Evolutionary conservation across 2,329 filamentous ascomycete genomes (phyloP).

Genomic region (Cladosporium colombiae): DNA sequence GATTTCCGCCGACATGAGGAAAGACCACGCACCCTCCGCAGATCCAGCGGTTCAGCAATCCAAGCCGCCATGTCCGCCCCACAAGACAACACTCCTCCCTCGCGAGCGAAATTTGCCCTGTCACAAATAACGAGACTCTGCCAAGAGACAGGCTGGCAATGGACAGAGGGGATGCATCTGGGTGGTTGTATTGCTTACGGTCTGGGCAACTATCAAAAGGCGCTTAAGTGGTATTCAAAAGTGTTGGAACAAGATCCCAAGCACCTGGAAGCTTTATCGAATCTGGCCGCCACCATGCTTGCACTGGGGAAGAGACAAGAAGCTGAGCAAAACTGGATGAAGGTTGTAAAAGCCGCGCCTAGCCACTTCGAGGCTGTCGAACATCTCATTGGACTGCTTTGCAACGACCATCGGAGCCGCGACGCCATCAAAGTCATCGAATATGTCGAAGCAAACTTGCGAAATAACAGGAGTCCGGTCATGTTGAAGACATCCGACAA

Average conservation of each 20-base stretch:
- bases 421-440: constrained; percentile 88
- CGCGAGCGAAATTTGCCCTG: constrained; percentile 66
- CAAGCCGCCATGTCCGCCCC: constrained; percentile 23
- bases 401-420: constrained; percentile 73
- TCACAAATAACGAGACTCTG: constrained; percentile 73
- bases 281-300: constrained; percentile 84
- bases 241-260: constrained; percentile 61
- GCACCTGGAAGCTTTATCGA: constrained; percentile 92
- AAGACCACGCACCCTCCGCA: constrained; percentile 25
- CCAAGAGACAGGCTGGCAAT: constrained; percentile 78
- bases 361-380: constrained; percentile 94
- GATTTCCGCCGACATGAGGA: neutral
- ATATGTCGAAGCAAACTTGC: constrained; percentile 75
- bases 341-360: constrained; percentile 78
- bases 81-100: constrained; percentile 41
- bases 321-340: constrained; percentile 81
- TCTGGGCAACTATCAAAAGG: constrained; percentile 77
- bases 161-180: constrained; percentile 90
- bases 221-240: constrained; percentile 72
- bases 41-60: constrained; percentile 34
- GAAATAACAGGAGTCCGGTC: constrained; percentile 49
- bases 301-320: constrained; percentile 80
- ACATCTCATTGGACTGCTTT: constrained; percentile 85
- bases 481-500: constrained; percentile 53
- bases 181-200: constrained; percentile 92